Base-by-base conservation (phyloP, 768 basidiomycete species). In the Boletus rex-veris region DNA sequence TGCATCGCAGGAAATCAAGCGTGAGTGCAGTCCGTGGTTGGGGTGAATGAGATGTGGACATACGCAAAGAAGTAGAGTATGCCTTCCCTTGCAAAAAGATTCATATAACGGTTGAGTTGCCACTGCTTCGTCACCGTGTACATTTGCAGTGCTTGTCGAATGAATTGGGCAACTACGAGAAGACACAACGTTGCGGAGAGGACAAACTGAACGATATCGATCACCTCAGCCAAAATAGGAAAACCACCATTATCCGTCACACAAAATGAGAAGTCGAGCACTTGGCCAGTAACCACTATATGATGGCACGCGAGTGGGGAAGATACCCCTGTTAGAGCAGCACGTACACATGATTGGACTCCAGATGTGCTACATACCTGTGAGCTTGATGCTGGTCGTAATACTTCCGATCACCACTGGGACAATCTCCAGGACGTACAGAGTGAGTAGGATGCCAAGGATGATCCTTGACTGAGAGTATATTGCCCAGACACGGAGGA, bases 401-500 rank as follows among this genome's bases (percentile, higher is more conserved):
- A 46, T 30, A 8, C 44, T 18, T 9, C 18, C 7, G 8, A 47
- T n/a, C 16, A 30, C 11, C 10, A 42, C 12, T 11, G 26, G 18
- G 10, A 63, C 2, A 2, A 54, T 28, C 19, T 63, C 60, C 12
- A 28, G 3, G 3, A 14, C 4, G 11, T 51, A 63, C 18, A 58
- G 36, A 1, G 40, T 9, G 18, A 63, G 56, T 26, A 63, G 61
- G 14, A 44, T 18, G 2, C 46, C 35, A 19, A 61, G 52, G 5
- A 61, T 28, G 12, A 51, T 30, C 35, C 31, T 58, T 5, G 60
- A 61, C 7, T 19, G 40, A 11, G 10, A 4, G 26, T 61, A 58
- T 33, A 61, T 19, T 38, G 45, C 55, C 51, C 55, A 62, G 19
- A 62, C 42, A 33, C 55, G 60, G 10, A 63, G 49, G 24, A 62